These are phyloP conservation scores for Yamadazyma sp. DNA, from an alignment of 1,139 yeast species.

Conservation along the genomic window DNA sequence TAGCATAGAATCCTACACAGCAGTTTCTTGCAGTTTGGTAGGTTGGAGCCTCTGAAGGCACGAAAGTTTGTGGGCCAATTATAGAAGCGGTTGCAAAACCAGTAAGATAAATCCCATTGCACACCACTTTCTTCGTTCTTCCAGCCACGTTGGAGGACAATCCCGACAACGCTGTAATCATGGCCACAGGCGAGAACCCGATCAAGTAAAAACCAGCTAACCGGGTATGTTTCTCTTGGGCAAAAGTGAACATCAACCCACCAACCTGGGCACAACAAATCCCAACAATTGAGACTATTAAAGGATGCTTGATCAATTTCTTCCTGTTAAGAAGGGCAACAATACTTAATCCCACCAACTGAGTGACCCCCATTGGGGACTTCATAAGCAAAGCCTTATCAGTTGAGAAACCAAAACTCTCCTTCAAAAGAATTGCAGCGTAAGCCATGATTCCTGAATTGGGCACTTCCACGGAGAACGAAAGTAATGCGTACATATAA, in stretches of 20 bases:
- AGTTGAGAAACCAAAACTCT: conserved; percentile 37
- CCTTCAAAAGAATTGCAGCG: conserved; percentile 41
- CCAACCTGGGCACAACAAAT: conserved; percentile 4
- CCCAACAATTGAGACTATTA: conserved; percentile 11
- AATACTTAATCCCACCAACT: conserved; percentile 28
- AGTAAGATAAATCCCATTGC: conserved; percentile 24
- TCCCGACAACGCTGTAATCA: conserved; percentile 12
- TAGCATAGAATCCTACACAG: conserved; percentile 17
- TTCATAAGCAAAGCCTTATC: conserved; percentile 25
- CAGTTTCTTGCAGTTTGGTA: conserved; percentile 16
- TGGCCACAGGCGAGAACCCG: conserved; percentile 9
- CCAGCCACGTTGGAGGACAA: conserved; percentile 22
- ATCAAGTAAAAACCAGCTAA: conserved; percentile 9
- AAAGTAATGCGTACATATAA: conserved; percentile 15
- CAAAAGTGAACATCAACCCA: conserved; percentile 28
- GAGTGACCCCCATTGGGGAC: conserved; percentile 29
- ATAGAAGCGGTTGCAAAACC: conserved; percentile 55
- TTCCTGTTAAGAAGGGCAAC: conserved; percentile 10
- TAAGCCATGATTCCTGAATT: conserved; percentile 30
- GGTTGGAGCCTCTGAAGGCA: conserved; percentile 22
- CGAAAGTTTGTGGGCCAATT: conserved; percentile 27
- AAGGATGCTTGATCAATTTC: conserved; percentile 14
- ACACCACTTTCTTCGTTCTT: conserved; percentile 23
- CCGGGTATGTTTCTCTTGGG: conserved; percentile 17
- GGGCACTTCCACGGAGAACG: conserved; percentile 24